Conservation (phyloP, 2,329 filamentous ascomycete genomes). For the Byssothecium circinans region DNA sequence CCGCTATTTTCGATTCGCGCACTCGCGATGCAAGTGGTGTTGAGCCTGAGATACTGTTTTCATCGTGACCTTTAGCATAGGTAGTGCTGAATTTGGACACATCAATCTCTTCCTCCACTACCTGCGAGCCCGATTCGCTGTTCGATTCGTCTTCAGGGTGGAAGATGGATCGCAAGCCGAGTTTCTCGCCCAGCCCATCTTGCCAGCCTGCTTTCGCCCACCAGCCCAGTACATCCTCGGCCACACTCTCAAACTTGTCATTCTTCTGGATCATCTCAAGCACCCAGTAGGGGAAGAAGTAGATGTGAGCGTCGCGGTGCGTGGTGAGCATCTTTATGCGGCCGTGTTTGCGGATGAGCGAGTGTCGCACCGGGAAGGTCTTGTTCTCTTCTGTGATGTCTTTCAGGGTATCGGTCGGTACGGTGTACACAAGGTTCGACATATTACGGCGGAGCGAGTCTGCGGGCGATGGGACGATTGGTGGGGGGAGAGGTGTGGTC, state of each 20-base stretch:
- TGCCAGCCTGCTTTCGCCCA: conserved; percentile 97
- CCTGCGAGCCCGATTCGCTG: conserved; percentile 34
- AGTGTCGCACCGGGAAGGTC: conserved; percentile 72
- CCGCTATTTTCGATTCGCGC: conserved; percentile 30
- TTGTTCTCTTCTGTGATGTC: conserved; percentile 78
- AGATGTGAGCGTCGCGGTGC: conserved; percentile 89
- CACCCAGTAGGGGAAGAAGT: conserved; percentile 90
- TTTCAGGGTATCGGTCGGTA: conserved; percentile 85
- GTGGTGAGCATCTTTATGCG: conserved; percentile 78
- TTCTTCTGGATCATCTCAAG: conserved; percentile 80
- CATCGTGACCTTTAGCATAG: conserved; percentile 30
- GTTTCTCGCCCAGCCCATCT: conserved; percentile 73
- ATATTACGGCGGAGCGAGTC: conserved; percentile 68
- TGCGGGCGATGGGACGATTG: conserved; percentile 60
- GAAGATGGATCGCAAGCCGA: conserved; percentile 70
- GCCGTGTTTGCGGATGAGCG: conserved; percentile 73
- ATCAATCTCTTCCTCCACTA: conserved; percentile 58
- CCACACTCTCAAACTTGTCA: conserved; percentile 80
- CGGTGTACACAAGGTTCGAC: conserved; percentile 79
- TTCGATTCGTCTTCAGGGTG: conserved; percentile 50
- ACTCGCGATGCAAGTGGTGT: conserved; percentile 42
- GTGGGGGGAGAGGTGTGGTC: conserved; percentile 66
- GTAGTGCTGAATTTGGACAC: conserved; percentile 58
- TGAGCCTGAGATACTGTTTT: conserved; percentile 8
- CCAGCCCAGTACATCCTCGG: conserved; percentile 90